Evolutionary conservation across 495 filamentous ascomycete genomes (phyloP), one percentile per base, ranked within the genome.

Genomic region (Hypoxylon subgilvum): DNA sequence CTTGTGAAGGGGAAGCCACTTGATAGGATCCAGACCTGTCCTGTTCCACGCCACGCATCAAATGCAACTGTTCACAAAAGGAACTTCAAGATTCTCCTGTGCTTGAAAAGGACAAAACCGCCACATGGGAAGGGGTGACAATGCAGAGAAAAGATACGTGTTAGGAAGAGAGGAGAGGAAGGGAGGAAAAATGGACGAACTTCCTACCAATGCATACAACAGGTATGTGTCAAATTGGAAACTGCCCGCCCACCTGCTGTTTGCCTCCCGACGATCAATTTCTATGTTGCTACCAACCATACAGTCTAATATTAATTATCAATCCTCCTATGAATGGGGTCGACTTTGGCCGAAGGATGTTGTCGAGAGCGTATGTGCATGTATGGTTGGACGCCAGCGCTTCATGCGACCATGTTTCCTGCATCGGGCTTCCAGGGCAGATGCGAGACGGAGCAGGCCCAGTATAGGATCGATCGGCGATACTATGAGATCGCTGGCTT

Each of bases 281-380:
- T 14, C 38, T 14, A 13, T 47, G 27, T 41, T 22, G 53, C 35
- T 35, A 36, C 41, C 36, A n/a, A 35, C 34, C 22, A 13, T 34
- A 36, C 53, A 35, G 38, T 49, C 43, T 53, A 41, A 34, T 21
- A 18, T 18, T 40, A 47, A 56, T 34, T 16, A 41, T 17, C 12
- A 10, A 16, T 18, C 23, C 6, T 23, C 18, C 34, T 14, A 31
- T 14, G 21, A 21, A 42, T 5, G 17, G 30, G 16, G 13, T 39
- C 12, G 12, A 14, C 34, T 32, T 17, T 32, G 42, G 22, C 48
- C 6, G 18, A 41, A 8, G 12, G 34, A 9, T n/a, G 21, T 16
- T 30, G 23, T 28, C 22, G 21, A 6, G 18, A 12, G 7, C 7
- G 22, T 17, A 44, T 16, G 35, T 17, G 35, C 31, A 34, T 17